Conservation (phyloP, 1,284 basidiomycete species). For the Sanguinoderma infundibulare region DNA sequence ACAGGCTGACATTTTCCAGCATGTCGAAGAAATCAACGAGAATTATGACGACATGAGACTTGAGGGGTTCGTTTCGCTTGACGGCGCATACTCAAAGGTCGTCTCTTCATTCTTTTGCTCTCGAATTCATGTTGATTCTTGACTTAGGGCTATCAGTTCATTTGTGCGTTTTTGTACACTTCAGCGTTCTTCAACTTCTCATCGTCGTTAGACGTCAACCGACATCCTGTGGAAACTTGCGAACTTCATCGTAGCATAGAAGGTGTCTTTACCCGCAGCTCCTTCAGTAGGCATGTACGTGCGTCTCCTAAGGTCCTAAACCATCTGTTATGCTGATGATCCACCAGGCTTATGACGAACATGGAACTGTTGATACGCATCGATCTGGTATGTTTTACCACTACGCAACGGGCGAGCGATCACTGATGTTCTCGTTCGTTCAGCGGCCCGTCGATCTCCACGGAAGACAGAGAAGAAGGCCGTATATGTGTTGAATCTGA, state of each 20-base stretch:
- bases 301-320: background rate
- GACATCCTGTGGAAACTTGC: slow-evolving; percentile 69
- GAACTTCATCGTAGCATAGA: slow-evolving; percentile 78
- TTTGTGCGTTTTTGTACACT: slow-evolving; percentile 59
- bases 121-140: background rate
- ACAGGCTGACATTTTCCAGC: slow-evolving; percentile 40
- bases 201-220: slow-evolving; percentile 72
- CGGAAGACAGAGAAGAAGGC: slow-evolving; percentile 77
- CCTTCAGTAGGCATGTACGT: slow-evolving; percentile 71
- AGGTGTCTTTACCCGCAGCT: slow-evolving; percentile 64
- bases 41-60: slow-evolving; percentile 56
- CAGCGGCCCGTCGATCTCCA: slow-evolving; percentile 64
- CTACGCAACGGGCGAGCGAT: background rate
- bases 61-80: slow-evolving; percentile 82
- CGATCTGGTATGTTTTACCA: slow-evolving; percentile 27
- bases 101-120: background rate
- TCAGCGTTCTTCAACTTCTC: background rate
- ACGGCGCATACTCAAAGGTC: slow-evolving; percentile 76
- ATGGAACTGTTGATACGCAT: slow-evolving; percentile 50
- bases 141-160: slow-evolving; percentile 75
- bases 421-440: background rate
- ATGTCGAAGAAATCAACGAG: slow-evolving; percentile 67
- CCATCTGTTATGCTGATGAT: background rate
- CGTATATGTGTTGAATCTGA: slow-evolving; percentile 81
- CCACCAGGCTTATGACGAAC: slow-evolving; percentile 65